Base-by-base conservation (phyloP, 768 basidiomycete species). In the Podaxis sp. region DNA sequence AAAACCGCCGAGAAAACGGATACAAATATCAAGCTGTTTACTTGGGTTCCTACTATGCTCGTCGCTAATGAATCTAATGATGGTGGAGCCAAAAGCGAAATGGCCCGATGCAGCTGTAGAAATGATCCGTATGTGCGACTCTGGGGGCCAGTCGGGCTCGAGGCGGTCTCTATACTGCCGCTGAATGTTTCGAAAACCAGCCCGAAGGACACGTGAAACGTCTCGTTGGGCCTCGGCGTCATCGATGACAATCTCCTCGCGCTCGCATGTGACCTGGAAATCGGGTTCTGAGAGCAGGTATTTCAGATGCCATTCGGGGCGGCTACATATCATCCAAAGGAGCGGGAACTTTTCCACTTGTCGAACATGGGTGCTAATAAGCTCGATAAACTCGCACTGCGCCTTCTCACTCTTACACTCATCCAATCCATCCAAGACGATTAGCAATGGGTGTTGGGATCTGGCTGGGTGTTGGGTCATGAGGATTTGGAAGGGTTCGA, bases 271-370 rank as follows among this genome's bases (percentile, higher is more conserved):
- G 4, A 55, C 9, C 26, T 54, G 40, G 15, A 54, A 44, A n/a
- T 49, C 48, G 2, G 48, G 30, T 8, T 38, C 15, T 17, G 49
- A 49, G 24, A 61, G 40, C 19, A 54, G 26, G 17, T n/a, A 11
- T 22, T 54, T 61, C n/a, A 61, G 22, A n/a, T 61, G 60, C 52
- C 52, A 53, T 36, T 61, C 52, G 13, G 52, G 60, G 4, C 60
- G 52, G 26, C 49, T 51, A 26, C 48, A 51, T 11, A 51, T 26
- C 48, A 51, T 51, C 48, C 48, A 51, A 11, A n/a, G 52, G n/a
- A 61, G 28, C 6, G 59, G 59, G 28, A 58, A 52, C 46, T 30
- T 15, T 2, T 17, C 28, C 8, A 54, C 17, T 4, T 24, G 13
- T 46, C 40, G 52, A n/a, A 42, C 52, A 26, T 61, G 52, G 8